Percentiles rank a stretch among this genome's conserved stretches.
These are phyloP conservation scores for Lepidium africanum DNA, from an alignment of 345 rosid genomes.

Conservation along the genomic window DNA sequence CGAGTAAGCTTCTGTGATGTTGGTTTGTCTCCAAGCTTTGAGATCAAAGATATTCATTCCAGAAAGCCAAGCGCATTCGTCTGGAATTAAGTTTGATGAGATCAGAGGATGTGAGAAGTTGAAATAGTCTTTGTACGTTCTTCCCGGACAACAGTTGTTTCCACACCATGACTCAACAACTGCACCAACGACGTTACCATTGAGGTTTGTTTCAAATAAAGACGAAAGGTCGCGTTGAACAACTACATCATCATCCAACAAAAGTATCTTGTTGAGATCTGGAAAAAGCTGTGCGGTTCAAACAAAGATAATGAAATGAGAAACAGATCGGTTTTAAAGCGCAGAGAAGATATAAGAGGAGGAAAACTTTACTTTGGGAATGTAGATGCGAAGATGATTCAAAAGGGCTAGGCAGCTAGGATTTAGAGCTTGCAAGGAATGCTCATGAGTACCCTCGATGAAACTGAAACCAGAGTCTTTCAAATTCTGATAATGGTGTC, in stretches of 20 bases:
- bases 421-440: slow-evolving; percentile 44
- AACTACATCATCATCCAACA: slow-evolving; percentile 90
- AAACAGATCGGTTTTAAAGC: slow-evolving; percentile 11
- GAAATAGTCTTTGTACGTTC: slow-evolving; percentile 69
- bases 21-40: slow-evolving; percentile 70
- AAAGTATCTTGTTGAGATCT: slow-evolving; percentile 75
- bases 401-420: slow-evolving; percentile 63
- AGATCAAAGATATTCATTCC: slow-evolving; percentile 89
- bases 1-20: slow-evolving; percentile 56
- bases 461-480: slow-evolving; percentile 42
- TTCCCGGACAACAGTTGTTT: slow-evolving; percentile 72
- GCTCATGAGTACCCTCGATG: slow-evolving; percentile 31
- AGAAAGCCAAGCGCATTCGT: slow-evolving; percentile 76
- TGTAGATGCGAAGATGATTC: slow-evolving; percentile 80
- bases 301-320: slow-evolving; percentile 23
- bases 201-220: slow-evolving; percentile 71
- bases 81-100: slow-evolving; percentile 46
- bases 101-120: slow-evolving; percentile 73
- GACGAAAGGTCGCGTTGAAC: slow-evolving; percentile 78
- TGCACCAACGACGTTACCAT: slow-evolving; percentile 72
- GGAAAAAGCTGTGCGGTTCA: slow-evolving; percentile 74
- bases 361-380: slow-evolving; percentile 53
- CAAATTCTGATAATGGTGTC: slow-evolving; percentile 44
- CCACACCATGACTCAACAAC: slow-evolving; percentile 70
- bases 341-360: background rate